These are phyloP conservation scores for Wolfiporia cocos DNA, from an alignment of 1,284 basidiomycete species.

Conservation along the genomic window DNA sequence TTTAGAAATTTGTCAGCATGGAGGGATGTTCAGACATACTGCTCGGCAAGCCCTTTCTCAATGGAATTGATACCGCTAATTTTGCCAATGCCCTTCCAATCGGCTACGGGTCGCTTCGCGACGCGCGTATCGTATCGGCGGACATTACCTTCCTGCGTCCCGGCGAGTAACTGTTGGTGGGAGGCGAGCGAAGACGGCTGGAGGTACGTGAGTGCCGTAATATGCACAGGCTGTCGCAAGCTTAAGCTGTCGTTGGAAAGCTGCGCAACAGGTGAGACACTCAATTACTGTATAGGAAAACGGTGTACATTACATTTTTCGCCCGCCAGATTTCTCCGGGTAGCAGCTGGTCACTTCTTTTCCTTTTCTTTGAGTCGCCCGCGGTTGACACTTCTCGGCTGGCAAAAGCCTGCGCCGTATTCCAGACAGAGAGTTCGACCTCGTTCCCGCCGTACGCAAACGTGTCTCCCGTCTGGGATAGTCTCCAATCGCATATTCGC, in stretches of 20 bases:
- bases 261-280: conserved; percentile 28
- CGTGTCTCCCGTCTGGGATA: conserved; percentile 42
- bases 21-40: conserved; percentile 45
- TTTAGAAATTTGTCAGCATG: conserved; percentile 5
- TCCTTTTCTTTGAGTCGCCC: conserved; percentile 52
- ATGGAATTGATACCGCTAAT: conserved; percentile 64
- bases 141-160: conserved; percentile 74
- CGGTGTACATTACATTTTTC: conserved; percentile 49
- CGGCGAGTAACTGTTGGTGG: conserved; percentile 58
- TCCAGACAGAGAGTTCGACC: conserved; percentile 82
- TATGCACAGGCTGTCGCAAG: conserved; percentile 78
- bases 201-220: conserved; percentile 62
- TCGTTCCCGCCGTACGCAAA: conserved; percentile 88
- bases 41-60: conserved; percentile 54
- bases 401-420: conserved; percentile 63
- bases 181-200: conserved; percentile 31
- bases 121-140: conserved; percentile 78
- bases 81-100: conserved; percentile 58
- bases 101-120: conserved; percentile 62
- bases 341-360: conserved; percentile 57
- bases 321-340: conserved; percentile 76
- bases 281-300: neutral
- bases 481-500: conserved; percentile 60
- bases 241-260: conserved; percentile 73
- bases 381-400: conserved; percentile 15